These are phyloP conservation scores for Pichia sporocuriosa DNA, from an alignment of 805 yeast genomes.

Conservation along the genomic window DNA sequence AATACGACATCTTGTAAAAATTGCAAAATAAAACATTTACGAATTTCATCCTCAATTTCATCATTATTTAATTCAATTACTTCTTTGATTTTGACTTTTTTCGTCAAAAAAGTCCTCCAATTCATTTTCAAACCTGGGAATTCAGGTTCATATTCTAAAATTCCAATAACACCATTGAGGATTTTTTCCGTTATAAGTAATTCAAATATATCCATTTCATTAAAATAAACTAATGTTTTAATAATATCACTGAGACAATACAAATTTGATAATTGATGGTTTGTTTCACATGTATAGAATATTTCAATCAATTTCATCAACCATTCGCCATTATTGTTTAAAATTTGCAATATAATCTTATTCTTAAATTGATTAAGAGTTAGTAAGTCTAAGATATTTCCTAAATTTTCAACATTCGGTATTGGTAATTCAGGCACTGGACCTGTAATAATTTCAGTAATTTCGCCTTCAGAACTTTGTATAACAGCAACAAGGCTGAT, in stretches of 20 bases:
- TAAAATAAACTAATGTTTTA: slow-evolving; percentile 63
- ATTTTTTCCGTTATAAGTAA: slow-evolving; percentile 46
- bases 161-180: slow-evolving; percentile 61
- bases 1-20: slow-evolving; percentile 82
- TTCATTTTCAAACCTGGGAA: slow-evolving; percentile 76
- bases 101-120: slow-evolving; percentile 57
- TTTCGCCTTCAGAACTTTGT: slow-evolving; percentile 40
- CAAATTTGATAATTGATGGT: slow-evolving; percentile 46
- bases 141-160: slow-evolving; percentile 85
- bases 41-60: slow-evolving; percentile 48
- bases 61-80: slow-evolving; percentile 57
- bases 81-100: slow-evolving; percentile 59
- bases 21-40: slow-evolving; percentile 69
- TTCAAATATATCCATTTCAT: slow-evolving; percentile 59
- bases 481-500: slow-evolving; percentile 70
- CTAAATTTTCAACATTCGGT: slow-evolving; percentile 47
- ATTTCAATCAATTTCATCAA: slow-evolving; percentile 43
- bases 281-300: slow-evolving; percentile 51
- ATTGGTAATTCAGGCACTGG: slow-evolving; percentile 65
- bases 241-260: slow-evolving; percentile 66
- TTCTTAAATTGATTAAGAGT: slow-evolving; percentile 32
- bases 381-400: slow-evolving; percentile 47
- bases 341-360: slow-evolving; percentile 43
- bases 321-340: slow-evolving; percentile 39
- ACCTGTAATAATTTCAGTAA: slow-evolving; percentile 73